Conservation (phyloP, 176 grass and related monocot species). For the Phragmites australis region DNA sequence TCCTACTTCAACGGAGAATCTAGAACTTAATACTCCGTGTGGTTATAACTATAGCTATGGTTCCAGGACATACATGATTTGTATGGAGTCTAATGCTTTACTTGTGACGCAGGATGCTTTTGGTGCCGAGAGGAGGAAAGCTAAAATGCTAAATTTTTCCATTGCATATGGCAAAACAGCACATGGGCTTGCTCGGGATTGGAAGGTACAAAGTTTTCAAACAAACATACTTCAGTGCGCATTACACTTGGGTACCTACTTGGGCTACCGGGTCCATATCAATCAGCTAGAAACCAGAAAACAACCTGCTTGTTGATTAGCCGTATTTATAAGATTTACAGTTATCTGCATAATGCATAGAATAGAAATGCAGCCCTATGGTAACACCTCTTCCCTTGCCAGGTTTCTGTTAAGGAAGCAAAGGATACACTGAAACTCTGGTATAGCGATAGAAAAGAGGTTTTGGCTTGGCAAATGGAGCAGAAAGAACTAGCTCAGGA, state of each 20-base stretch:
- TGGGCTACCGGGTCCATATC: neutral
- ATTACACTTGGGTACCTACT: neutral
- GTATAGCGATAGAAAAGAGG: conserved; percentile 86
- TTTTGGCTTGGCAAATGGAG: conserved; percentile 66
- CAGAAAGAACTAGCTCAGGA: conserved; percentile 59
- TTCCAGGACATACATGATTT: neutral
- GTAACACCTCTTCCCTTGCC: conserved; percentile 34
- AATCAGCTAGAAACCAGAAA: neutral
- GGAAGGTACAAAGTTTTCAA: conserved; percentile 68
- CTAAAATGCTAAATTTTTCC: conserved; percentile 99
- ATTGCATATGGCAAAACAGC: conserved; percentile 97
- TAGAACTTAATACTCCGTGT: neutral
- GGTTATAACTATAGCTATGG: conserved; percentile 7
- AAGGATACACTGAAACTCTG: conserved; percentile 73
- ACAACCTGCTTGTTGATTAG: neutral
- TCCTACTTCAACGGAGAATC: neutral
- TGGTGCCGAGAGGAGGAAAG: conserved; percentile 91
- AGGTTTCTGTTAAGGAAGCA: conserved; percentile 86
- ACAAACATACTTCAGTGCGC: neutral
- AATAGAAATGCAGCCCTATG: neutral
- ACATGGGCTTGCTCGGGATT: conserved; percentile 86
- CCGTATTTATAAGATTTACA: conserved; percentile 12
- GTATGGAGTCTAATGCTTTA: conserved; percentile 26
- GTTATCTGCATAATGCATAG: neutral
- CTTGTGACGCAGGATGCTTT: conserved; percentile 85